These are phyloP conservation scores for Geotrichum siamense DNA, from an alignment of 1,139 yeast genomes.

Conservation along the genomic window DNA sequence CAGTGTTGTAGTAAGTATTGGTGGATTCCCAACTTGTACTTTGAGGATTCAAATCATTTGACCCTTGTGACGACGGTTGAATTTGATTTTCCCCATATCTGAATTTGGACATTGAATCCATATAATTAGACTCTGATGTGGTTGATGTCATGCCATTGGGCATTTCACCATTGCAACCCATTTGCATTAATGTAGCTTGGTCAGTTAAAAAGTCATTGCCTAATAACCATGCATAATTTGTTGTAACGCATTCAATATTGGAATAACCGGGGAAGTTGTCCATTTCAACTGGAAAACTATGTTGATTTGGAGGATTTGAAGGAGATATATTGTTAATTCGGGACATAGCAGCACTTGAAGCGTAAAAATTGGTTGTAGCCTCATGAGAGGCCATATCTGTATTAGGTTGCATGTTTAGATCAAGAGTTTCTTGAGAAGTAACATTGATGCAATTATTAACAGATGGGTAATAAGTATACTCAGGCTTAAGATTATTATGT, in stretches of 20 bases:
- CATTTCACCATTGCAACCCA: background rate
- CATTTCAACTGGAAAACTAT: background rate
- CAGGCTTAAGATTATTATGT: background rate
- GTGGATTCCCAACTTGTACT: background rate
- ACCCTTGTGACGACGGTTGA: background rate
- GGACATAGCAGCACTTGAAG: background rate
- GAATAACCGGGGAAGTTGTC: constrained; percentile 1
- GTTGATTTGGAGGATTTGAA: constrained; percentile 1
- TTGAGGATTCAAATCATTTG: background rate
- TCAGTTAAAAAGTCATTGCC: constrained; percentile 9
- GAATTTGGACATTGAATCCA: background rate
- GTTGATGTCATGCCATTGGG: background rate
- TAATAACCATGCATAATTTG: constrained; percentile 13
- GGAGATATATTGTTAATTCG: constrained; percentile 1
- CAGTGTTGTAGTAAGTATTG: background rate
- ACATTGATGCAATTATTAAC: background rate
- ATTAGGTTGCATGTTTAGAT: background rate
- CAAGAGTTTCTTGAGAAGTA: background rate
- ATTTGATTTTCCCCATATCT: background rate
- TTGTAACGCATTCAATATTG: constrained; percentile 1
- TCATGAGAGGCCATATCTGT: no score
- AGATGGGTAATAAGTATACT: constrained; percentile 1
- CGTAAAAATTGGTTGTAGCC: no score
- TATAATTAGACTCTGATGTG: background rate
- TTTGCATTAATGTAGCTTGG: constrained; percentile 3